Conservation (phyloP, 1,284 basidiomycete genomes). For the Leccinum holopus region DNA sequence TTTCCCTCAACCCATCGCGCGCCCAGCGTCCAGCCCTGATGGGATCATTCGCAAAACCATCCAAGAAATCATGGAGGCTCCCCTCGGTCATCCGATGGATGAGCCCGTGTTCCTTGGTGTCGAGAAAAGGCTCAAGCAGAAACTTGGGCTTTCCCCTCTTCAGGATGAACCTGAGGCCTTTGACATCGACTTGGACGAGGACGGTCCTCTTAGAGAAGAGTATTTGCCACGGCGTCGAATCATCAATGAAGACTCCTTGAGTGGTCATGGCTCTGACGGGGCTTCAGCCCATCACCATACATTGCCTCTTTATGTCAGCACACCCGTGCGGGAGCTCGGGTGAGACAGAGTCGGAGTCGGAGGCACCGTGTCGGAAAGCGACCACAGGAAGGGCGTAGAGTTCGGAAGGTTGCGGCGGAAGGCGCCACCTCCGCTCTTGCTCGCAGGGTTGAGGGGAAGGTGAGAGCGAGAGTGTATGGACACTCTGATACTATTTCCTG, state of each 20-base stretch:
- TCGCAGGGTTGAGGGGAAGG: background rate
- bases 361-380: constrained; percentile 15
- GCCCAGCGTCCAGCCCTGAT: constrained; percentile 68
- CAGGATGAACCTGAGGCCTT: constrained; percentile 44
- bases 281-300: constrained; percentile 8
- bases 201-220: constrained; percentile 75
- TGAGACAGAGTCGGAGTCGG: too few relatives aligned
- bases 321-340: constrained; percentile 8
- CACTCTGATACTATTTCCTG: background rate
- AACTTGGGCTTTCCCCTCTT: constrained; percentile 42
- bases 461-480: background rate
- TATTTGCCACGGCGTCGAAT: constrained; percentile 69
- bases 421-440: constrained; percentile 1
- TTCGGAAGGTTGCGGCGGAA: constrained; percentile 6
- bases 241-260: constrained; percentile 19
- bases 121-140: constrained; percentile 58
- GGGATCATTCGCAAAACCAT: constrained; percentile 66
- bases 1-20: constrained; percentile 73
- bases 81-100: constrained; percentile 38
- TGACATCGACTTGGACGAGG: constrained; percentile 77
- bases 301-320: constrained; percentile 31
- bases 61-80: constrained; percentile 61
- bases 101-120: constrained; percentile 70
- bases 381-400: constrained; percentile 4
- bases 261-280: constrained; percentile 3